Evolutionary conservation across 495 filamentous ascomycete species (phyloP), one percentile per base, ranked within the genome.

Genomic region (Lasiosphaeris hirsuta): DNA sequence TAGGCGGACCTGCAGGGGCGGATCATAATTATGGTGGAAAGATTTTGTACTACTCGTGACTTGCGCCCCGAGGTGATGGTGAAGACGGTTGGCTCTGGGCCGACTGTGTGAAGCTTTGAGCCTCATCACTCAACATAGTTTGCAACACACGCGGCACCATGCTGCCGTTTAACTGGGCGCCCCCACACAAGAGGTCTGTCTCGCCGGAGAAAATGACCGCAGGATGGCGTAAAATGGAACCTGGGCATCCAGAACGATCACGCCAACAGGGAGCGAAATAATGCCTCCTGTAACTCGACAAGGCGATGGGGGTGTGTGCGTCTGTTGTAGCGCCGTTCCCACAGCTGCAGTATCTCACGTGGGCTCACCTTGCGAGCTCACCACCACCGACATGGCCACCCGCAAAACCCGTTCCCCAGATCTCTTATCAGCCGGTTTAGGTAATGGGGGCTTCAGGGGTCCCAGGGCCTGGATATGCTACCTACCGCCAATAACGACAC

Each of bases 341-440:
- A 64, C 52, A 60, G 54, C 56, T 46, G 59, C 62, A 59, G 19
- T 35, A 23, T 56, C 51, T 63, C 62, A 61, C 54, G 61, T 63
- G 63, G 57, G n/a, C 33, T 15, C 17, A 7, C 34, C 13, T 37
- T 51, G 13, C 17, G 5, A 11, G 18, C 43, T 30, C 23, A 14
- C 7, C 23, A 14, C 7, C 23, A 19, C 37, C 30, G 37, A 43
- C 49, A 17, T 3, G 38, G n/a, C 43, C 51, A 7, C 23, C 42
- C 15, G 43, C 15, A 13, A 19, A 15, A 41, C 15, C 33, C 41
- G 7, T 30, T 42, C 4, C 15, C n/a, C 37, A 30, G 23, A 45
- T 45, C 37, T 57, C 64, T 71, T 71, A 71, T 71, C 68, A 65
- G 61, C 17, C 50, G 58, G 42, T 66, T 67, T 70, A 69, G 63